Conservation (phyloP, 257 asterid species). For the Solanum appendiculatum region DNA sequence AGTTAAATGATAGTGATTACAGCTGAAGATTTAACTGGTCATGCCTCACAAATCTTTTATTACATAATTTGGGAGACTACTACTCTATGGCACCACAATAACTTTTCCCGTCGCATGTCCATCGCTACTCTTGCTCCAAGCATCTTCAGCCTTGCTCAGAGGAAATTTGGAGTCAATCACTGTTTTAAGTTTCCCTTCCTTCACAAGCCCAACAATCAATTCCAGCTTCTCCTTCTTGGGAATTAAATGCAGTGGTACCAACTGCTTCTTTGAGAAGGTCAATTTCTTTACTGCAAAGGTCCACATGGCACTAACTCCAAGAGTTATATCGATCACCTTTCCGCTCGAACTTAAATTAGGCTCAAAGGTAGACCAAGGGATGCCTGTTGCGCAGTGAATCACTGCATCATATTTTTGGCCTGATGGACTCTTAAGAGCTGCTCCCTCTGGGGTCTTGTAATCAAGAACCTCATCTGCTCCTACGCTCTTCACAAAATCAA, state of each 20-base stretch:
- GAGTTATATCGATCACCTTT: constrained; percentile 44
- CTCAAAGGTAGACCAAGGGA: constrained; percentile 54
- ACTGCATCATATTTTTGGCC: constrained; percentile 56
- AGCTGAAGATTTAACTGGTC: neutral
- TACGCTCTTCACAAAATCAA: constrained; percentile 43
- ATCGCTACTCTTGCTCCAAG: constrained; percentile 44
- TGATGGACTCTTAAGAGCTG: constrained; percentile 50
- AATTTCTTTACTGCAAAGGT: constrained; percentile 29
- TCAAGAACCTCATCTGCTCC: constrained; percentile 83
- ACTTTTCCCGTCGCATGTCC: constrained; percentile 79
- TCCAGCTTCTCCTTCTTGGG: constrained; percentile 28
- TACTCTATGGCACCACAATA: constrained; percentile 22
- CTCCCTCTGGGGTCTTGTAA: constrained; percentile 56
- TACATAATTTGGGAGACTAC: neutral
- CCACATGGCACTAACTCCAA: constrained; percentile 32
- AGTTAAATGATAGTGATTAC: no score
- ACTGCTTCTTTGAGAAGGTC: constrained; percentile 34
- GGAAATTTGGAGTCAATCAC: constrained; percentile 36
- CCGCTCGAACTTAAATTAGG: constrained; percentile 35
- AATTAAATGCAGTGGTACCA: constrained; percentile 18
- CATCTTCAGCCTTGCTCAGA: constrained; percentile 45
- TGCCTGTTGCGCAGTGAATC: constrained; percentile 37
- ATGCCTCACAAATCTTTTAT: neutral
- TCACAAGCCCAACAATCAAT: constrained; percentile 38
- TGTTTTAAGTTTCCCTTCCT: constrained; percentile 57